A percentile compares a stretch with the other conserved stretches of the same genome.
Evolutionary conservation across 129 eudicot species (phyloP).

Genomic region (Flaveria trinervia): DNA sequence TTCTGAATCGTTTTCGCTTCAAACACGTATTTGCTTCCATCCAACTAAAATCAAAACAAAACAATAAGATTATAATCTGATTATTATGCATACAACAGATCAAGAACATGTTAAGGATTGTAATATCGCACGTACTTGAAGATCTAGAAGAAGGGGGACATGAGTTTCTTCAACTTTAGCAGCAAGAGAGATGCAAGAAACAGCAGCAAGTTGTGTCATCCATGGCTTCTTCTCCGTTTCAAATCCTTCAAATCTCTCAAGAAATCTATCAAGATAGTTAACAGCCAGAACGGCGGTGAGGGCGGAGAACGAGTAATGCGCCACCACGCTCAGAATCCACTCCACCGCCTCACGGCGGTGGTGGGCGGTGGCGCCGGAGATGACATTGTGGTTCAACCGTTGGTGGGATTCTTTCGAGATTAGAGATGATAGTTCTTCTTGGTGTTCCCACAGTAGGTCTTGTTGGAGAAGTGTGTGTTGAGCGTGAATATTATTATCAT

Average conservation of each 20-base stretch:
- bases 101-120: background rate
- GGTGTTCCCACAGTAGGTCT: conserved; percentile 57
- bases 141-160: conserved; percentile 79
- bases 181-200: conserved; percentile 77
- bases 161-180: conserved; percentile 88
- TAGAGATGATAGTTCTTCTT: conserved; percentile 51
- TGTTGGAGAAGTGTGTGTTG: conserved; percentile 30
- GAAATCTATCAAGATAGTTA: conserved; percentile 68
- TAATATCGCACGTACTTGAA: conserved; percentile 56
- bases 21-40: conserved; percentile 65
- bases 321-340: conserved; percentile 64
- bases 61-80: background rate
- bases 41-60: conserved; percentile 51
- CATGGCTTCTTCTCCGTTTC: conserved; percentile 55
- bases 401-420: conserved; percentile 54
- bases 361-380: conserved; percentile 19
- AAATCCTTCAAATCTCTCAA: conserved; percentile 37
- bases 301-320: conserved; percentile 61
- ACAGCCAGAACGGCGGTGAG: conserved; percentile 79
- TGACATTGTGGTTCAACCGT: background rate
- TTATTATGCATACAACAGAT: background rate
- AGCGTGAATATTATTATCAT: conserved; percentile 12
- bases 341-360: conserved; percentile 63
- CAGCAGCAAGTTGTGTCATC: conserved; percentile 79
- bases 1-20: conserved; percentile 79